Percentiles rank a stretch among this genome's conserved stretches.
These are phyloP conservation scores for Pleurozium schreberi DNA, from an alignment of 225 moss, liverwort and hornwort species.

Conservation along the genomic window DNA sequence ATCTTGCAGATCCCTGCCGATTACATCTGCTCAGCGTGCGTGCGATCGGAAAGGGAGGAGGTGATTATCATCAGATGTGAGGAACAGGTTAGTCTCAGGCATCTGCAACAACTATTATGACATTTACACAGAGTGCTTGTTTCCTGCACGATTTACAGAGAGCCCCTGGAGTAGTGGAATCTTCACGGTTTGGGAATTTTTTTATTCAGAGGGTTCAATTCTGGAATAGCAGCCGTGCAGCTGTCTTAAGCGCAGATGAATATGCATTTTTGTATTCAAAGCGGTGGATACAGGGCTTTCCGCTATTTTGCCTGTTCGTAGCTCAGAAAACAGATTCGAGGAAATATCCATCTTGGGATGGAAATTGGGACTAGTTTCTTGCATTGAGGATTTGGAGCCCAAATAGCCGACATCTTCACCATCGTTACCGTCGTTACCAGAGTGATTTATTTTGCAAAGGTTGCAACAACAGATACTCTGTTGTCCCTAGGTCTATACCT, in stretches of 20 bases:
- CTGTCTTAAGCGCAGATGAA: conserved; percentile 69
- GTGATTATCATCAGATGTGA: conserved; percentile 99
- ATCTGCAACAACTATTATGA: conserved; percentile 83
- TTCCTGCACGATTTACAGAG: conserved; percentile 56
- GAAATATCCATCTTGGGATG: conserved; percentile 64
- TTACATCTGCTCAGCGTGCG: conserved; percentile 99
- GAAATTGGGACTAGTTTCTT: conserved; percentile 49
- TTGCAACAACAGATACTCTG: conserved; percentile 76
- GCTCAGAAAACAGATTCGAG: conserved; percentile 63
- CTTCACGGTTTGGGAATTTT: conserved; percentile 9
- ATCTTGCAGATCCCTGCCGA: conserved; percentile 99
- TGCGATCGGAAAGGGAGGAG: conserved; percentile 97
- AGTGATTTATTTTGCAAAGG: conserved; percentile 75
- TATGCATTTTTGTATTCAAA: conserved; percentile 51
- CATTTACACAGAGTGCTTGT: conserved; percentile 76
- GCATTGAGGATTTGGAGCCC: conserved; percentile 55
- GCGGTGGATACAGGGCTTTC: conserved; percentile 69
- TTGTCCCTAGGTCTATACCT: conserved; percentile 71
- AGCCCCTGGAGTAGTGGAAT: conserved; percentile 61
- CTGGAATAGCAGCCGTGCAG: conserved; percentile 34
- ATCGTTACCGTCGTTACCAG: conserved; percentile 60
- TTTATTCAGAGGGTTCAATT: conserved; percentile 14
- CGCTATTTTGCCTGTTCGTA: conserved; percentile 65
- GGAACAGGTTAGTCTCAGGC: conserved; percentile 99
- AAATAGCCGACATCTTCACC: conserved; percentile 29